phyloP scores from a whole-genome alignment of 108 stramenopile genomes.

The Skeletonema menzelii region DNA sequence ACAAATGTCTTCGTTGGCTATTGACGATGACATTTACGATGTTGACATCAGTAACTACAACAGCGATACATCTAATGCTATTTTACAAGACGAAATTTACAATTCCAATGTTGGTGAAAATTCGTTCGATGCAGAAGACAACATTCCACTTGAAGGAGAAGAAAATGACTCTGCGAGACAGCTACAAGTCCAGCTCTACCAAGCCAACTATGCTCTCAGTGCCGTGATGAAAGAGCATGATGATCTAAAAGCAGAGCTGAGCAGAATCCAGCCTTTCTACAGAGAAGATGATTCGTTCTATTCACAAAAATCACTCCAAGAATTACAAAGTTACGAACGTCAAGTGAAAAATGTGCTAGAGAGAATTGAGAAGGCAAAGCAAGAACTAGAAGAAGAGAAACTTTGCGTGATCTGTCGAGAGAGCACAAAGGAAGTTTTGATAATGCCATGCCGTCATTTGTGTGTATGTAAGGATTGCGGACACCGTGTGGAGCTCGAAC shows the following conservation, averaged over 20 bases:
- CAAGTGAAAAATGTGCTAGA: constrained; percentile 29
- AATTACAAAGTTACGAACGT: constrained; percentile 21
- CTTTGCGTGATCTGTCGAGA: constrained; percentile 42
- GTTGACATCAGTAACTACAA: background rate
- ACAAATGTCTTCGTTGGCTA: background rate
- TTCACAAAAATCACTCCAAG: constrained; percentile 26
- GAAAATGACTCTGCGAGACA: background rate
- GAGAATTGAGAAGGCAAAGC: constrained; percentile 28
- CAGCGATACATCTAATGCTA: constrained; percentile 3
- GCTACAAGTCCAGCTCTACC: constrained; percentile 16
- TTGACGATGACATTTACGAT: constrained; percentile 4
- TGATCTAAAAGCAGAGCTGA: constrained; percentile 9
- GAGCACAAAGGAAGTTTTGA: constrained; percentile 26
- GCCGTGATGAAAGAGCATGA: constrained; percentile 21
- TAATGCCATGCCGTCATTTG: constrained; percentile 37
- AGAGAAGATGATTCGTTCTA: constrained; percentile 12
- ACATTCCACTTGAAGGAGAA: background rate
- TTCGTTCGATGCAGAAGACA: background rate
- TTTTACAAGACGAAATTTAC: background rate
- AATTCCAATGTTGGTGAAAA: background rate
- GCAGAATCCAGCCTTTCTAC: constrained; percentile 4
- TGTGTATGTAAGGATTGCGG: constrained; percentile 41
- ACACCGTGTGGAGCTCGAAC: constrained; percentile 5
- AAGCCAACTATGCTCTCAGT: constrained; percentile 30
- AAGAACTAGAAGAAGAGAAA: constrained; percentile 30